These are phyloP conservation scores for Apiospora marii DNA, from an alignment of 2,329 filamentous ascomycete genomes.

Conservation along the genomic window DNA sequence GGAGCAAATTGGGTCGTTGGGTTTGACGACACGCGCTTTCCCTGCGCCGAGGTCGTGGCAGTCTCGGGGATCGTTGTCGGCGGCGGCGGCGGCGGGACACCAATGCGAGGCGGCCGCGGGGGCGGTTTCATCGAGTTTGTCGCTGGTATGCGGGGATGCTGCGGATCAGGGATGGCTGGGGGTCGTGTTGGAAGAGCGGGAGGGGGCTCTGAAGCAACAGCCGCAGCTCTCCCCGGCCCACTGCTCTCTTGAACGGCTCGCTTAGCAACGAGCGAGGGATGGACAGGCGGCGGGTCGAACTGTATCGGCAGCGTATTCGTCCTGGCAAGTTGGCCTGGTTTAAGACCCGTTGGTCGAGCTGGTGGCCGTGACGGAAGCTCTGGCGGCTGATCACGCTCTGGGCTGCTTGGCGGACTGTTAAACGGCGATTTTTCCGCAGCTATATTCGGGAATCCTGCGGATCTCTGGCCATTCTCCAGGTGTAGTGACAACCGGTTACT, in stretches of 20 bases:
- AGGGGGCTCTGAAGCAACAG: conserved; percentile 51
- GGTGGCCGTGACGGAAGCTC: conserved; percentile 57
- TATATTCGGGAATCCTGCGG: conserved; percentile 47
- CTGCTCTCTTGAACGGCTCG: conserved; percentile 54
- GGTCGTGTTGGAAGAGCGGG: conserved; percentile 61
- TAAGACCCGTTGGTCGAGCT: conserved; percentile 50
- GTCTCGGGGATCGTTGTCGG: neutral
- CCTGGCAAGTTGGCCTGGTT: conserved; percentile 37
- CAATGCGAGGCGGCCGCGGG: conserved; percentile 52
- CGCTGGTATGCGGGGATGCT: conserved; percentile 37
- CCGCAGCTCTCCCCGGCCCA: conserved; percentile 43
- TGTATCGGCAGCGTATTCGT: conserved; percentile 43
- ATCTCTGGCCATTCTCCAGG: conserved; percentile 39
- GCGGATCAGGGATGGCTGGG: conserved; percentile 44
- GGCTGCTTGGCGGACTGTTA: conserved; percentile 81
- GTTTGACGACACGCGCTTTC: conserved; percentile 54
- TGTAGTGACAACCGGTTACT: conserved; percentile 62
- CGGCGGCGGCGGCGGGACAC: conserved; percentile 30
- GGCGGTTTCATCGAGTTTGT: conserved; percentile 48
- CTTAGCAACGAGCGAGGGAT: conserved; percentile 55
- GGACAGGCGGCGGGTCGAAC: conserved; percentile 62
- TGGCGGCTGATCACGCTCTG: conserved; percentile 59
- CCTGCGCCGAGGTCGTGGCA: neutral
- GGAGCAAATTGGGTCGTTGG: conserved; percentile 52
- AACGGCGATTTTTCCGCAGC: conserved; percentile 75